phyloP scores from a whole-genome alignment of 495 filamentous ascomycete species.

The Penicillium silybi region DNA sequence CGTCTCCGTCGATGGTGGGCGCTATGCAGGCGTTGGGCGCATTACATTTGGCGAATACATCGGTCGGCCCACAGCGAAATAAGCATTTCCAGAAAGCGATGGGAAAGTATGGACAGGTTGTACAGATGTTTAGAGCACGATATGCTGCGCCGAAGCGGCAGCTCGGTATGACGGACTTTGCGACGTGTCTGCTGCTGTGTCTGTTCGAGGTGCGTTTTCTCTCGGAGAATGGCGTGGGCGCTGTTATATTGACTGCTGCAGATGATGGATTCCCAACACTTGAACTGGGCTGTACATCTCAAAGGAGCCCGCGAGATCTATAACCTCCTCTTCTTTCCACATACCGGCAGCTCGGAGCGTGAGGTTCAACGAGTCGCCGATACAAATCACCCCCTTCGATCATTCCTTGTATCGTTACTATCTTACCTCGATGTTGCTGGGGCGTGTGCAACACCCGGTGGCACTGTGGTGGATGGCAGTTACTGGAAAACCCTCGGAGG shows the following conservation, averaged over 20 bases:
- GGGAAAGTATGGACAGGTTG: slow-evolving; percentile 38
- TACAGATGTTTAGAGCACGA: slow-evolving; percentile 32
- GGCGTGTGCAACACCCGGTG: slow-evolving; percentile 38
- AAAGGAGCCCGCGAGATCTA: slow-evolving; percentile 43
- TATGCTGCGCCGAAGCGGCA: slow-evolving; percentile 27
- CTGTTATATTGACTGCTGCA: slow-evolving; percentile 7
- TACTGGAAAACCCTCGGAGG: slow-evolving; percentile 40
- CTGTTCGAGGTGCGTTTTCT: slow-evolving; percentile 35
- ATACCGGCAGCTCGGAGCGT: slow-evolving; percentile 18
- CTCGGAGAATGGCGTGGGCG: background rate
- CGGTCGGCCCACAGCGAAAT: slow-evolving; percentile 29
- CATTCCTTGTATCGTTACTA: slow-evolving; percentile 38
- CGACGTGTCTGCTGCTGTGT: slow-evolving; percentile 38
- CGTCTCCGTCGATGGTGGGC: slow-evolving; percentile 36
- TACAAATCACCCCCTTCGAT: slow-evolving; percentile 35
- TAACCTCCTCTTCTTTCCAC: slow-evolving; percentile 33
- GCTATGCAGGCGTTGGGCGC: slow-evolving; percentile 45
- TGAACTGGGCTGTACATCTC: slow-evolving; percentile 40
- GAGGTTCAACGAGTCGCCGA: slow-evolving; percentile 34
- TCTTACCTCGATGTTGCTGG: slow-evolving; percentile 42
- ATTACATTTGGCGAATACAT: slow-evolving; percentile 41
- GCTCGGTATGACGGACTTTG: slow-evolving; percentile 33
- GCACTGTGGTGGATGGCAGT: slow-evolving; percentile 36
- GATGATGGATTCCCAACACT: slow-evolving; percentile 46
- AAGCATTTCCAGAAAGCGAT: slow-evolving; percentile 41